Percentiles rank a stretch among this genome's conserved stretches.
phyloP scores from a whole-genome alignment of 1,284 basidiomycete species.

The Marasmius oreades region DNA sequence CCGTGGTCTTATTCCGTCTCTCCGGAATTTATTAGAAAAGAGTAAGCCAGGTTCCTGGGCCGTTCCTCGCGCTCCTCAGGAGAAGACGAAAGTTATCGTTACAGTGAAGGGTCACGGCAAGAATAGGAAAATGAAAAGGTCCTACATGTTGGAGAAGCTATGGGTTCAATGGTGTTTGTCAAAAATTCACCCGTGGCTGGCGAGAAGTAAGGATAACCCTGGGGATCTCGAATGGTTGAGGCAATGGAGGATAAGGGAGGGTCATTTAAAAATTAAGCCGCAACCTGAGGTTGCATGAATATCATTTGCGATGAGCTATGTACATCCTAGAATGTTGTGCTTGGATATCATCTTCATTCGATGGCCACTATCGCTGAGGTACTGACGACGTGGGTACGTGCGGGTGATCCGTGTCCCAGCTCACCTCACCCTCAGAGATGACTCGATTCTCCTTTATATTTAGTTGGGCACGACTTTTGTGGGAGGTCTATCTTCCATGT shows the following conservation, averaged over 20 bases:
- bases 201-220: slow-evolving; percentile 17
- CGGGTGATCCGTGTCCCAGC: too few species aligned
- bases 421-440: too few species aligned
- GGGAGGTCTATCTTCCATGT: background rate
- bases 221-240: slow-evolving; percentile 22
- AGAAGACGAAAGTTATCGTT: slow-evolving; percentile 6
- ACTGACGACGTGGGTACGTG: too few species aligned
- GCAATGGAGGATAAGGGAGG: slow-evolving; percentile 24
- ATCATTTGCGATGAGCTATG: too few species aligned
- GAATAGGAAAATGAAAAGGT: slow-evolving; percentile 21
- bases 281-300: background rate
- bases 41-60: slow-evolving; percentile 15
- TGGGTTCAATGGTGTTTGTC: slow-evolving; percentile 39
- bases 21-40: slow-evolving; percentile 20
- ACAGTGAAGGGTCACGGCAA: slow-evolving; percentile 19
- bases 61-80: background rate
- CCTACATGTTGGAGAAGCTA: slow-evolving; percentile 22
- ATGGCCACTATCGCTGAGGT: too few species aligned
- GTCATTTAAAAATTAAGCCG: slow-evolving; percentile 17
- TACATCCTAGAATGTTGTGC: too few species aligned
- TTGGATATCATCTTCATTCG: too few species aligned
- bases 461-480: too few species aligned
- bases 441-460: too few species aligned
- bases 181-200: slow-evolving; percentile 34
- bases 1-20: background rate